Percentiles rank a stretch among this genome's conserved stretches.
phyloP scores from a whole-genome alignment of 257 asterid species.

The Cordia subcordata region DNA sequence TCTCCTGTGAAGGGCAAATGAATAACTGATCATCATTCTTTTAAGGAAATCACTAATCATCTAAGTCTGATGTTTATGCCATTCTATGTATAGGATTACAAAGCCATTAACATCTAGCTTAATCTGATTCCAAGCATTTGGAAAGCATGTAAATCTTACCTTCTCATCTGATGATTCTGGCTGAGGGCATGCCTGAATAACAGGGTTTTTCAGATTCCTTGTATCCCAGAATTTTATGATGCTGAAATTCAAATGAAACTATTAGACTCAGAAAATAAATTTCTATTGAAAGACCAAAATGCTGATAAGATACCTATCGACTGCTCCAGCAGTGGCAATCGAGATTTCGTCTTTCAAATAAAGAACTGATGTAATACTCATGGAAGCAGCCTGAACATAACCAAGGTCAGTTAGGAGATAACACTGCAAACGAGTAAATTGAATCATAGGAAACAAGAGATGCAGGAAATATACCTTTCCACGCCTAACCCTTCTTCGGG shows the following conservation, averaged over 20 bases:
- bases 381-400: slow-evolving; percentile 53
- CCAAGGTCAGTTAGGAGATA: slow-evolving; percentile 4
- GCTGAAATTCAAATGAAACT: slow-evolving; percentile 27
- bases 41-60: no score
- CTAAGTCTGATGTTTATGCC: no score
- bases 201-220: slow-evolving; percentile 67
- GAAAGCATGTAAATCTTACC: slow-evolving; percentile 31
- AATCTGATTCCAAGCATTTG: not conserved
- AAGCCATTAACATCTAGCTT: no score
- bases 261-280: not conserved
- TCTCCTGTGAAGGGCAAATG: slow-evolving; percentile 39
- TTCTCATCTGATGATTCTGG: slow-evolving; percentile 36
- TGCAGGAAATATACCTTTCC: slow-evolving; percentile 48
- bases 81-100: no score
- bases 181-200: slow-evolving; percentile 63
- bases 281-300: not conserved
- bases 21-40: no score
- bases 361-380: slow-evolving; percentile 88
- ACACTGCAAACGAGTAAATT: not conserved
- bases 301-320: slow-evolving; percentile 56
- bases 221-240: slow-evolving; percentile 87
- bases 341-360: slow-evolving; percentile 79
- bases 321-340: slow-evolving; percentile 96
- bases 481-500: slow-evolving; percentile 51
- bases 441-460: not conserved